Base-by-base conservation (phyloP, 176 grass and related monocot genomes). In the Coix lacrymajobi region DNA sequence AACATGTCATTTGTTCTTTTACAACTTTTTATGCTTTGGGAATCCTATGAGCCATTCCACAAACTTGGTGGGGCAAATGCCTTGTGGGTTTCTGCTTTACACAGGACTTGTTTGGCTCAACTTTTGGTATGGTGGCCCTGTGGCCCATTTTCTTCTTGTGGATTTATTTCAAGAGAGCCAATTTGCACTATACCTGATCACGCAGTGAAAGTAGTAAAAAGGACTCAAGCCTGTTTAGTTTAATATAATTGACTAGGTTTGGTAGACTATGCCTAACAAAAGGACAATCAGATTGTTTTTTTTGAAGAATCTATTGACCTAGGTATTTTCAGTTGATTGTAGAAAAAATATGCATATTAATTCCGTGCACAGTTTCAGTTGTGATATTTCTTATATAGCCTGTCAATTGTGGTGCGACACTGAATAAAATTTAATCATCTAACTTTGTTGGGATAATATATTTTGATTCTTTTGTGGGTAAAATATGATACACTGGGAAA, bases 21-120 rank as follows among this genome's bases (percentile, higher is more conserved):
- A 24, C 16, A 15, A 48, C 66, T 60, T 89, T 89, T 51, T 33
- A 62, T 89, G 67, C 62, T 61, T 62, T 78, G 54, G 66, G 83
- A 78, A 86, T 83, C 84, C 73, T 83, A 86, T 86, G 88, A 74
- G 74, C 24, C 65, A 74, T 62, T 39, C 48, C 68, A 74, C 60
- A 75, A 77, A 26, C 29, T 29, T 63, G 72, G 76, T 81, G 66
- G 73, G 79, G 80, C 13, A 66, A 79, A 32, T 48, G 33, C 60
- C 66, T 75, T 56, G 48, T 40, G 45, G 22, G 30, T 75, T 76
- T 74, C 73, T 86, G 36, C 61, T 81, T 85, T 77, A 3, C 84
- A 66, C n/a, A 1, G 8, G 83, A 78, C 57, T 81, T 85, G 24
- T 77, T 73, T 58, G 65, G 56, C 73, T 72, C 46, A 39, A 54